Percentiles rank a stretch among this genome's conserved stretches.
These are phyloP conservation scores for Leishmania mexicana DNA, from an alignment of 208 protist species.

Conservation along the genomic window DNA sequence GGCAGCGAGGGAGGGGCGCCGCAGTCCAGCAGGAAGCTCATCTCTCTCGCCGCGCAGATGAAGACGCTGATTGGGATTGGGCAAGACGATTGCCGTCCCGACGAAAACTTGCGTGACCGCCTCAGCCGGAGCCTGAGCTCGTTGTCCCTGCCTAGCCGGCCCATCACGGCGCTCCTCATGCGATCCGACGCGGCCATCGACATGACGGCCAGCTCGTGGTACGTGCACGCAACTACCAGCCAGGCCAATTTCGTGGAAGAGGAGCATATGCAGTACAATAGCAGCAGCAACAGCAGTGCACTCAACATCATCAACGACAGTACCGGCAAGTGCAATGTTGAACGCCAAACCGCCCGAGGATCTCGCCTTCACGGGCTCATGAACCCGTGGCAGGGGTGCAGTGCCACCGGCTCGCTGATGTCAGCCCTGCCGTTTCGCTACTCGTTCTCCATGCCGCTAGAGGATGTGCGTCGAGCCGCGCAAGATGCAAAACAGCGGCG, in stretches of 20 bases:
- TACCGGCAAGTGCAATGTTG: background rate
- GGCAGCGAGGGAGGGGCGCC: background rate
- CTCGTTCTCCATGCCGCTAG: constrained; percentile 11
- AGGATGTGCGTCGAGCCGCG: constrained; percentile 20
- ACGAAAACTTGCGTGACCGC: background rate
- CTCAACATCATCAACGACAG: background rate
- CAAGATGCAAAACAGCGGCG: constrained; percentile 27
- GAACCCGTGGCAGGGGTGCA: constrained; percentile 17
- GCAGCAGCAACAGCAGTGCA: background rate
- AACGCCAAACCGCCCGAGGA: too few species aligned
- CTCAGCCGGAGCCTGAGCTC: background rate
- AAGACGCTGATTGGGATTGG: background rate
- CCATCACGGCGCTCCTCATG: constrained; percentile 40
- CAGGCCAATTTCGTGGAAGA: constrained; percentile 7
- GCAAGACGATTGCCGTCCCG: too few species aligned
- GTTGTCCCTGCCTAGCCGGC: background rate
- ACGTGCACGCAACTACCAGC: constrained; percentile 1
- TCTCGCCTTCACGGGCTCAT: background rate
- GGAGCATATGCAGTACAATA: constrained; percentile 6
- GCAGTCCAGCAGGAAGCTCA: background rate
- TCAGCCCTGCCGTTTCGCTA: constrained; percentile 17
- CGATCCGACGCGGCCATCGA: constrained; percentile 54
- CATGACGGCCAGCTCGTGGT: constrained; percentile 19
- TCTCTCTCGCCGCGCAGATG: background rate
- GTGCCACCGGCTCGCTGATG: background rate